Evolutionary conservation across 371 early-diverging fungal genomes (phyloP).

Genomic region (Syncephalastrum sp.): DNA sequence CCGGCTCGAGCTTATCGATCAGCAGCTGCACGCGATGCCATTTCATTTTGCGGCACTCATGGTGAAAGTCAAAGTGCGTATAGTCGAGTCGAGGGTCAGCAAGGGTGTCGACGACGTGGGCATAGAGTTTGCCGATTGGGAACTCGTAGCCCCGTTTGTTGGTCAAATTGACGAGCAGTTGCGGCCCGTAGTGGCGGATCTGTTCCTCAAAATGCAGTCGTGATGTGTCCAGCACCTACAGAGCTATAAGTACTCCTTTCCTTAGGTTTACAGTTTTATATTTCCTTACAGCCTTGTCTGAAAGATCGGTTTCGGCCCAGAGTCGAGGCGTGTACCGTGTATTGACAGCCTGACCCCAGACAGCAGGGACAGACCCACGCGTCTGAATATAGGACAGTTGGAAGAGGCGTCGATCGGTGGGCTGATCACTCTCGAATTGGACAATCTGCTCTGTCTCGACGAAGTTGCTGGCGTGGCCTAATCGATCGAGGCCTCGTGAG

Average conservation of each 20-base stretch:
- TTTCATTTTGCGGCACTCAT: conserved; percentile 89
- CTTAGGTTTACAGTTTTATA: neutral
- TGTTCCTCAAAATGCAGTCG: conserved; percentile 73
- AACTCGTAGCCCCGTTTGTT: conserved; percentile 89
- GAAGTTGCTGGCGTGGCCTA: conserved; percentile 94
- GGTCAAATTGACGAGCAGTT: conserved; percentile 85
- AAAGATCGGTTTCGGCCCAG: conserved; percentile 47
- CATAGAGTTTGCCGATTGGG: conserved; percentile 76
- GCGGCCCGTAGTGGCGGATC: conserved; percentile 69
- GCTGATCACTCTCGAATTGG: conserved; percentile 36
- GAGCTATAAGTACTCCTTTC: neutral
- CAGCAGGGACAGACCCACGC: conserved; percentile 96
- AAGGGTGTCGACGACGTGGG: conserved; percentile 34
- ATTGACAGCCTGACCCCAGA: conserved; percentile 92
- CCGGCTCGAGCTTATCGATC: conserved; percentile 65
- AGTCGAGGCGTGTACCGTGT: conserved; percentile 89
- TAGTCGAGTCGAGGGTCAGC: conserved; percentile 65
- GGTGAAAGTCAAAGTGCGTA: conserved; percentile 95
- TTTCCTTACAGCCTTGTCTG: neutral
- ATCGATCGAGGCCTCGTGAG: conserved; percentile 88
- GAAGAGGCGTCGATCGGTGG: conserved; percentile 6
- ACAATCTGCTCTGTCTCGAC: conserved; percentile 98
- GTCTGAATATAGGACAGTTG: conserved; percentile 84
- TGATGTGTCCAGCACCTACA: conserved; percentile 38
- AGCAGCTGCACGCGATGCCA: conserved; percentile 78